Percentiles rank a stretch among this genome's conserved stretches.
These are phyloP conservation scores for Talaromyces sp. DNA, from an alignment of 2,329 filamentous ascomycete species.

Conservation along the genomic window DNA sequence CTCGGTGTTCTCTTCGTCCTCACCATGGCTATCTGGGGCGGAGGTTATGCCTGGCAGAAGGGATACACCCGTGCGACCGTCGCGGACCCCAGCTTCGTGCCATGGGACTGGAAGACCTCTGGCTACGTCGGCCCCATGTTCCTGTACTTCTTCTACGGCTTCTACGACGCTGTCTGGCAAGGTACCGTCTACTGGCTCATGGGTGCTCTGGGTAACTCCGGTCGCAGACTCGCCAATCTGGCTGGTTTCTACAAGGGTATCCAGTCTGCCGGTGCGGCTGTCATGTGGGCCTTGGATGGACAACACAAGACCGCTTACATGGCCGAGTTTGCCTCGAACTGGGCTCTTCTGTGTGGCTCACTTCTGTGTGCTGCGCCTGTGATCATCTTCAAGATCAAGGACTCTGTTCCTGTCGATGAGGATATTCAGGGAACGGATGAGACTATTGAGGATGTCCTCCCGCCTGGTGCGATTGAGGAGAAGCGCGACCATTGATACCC, in stretches of 20 bases:
- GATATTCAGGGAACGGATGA: constrained; percentile 82
- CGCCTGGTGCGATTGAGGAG: constrained; percentile 17
- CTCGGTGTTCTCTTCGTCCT: constrained; percentile 64
- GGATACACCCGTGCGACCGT: constrained; percentile 53
- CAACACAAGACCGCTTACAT: constrained; percentile 62
- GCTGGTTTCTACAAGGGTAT: constrained; percentile 87
- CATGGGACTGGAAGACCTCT: constrained; percentile 66
- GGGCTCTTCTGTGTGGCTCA: constrained; percentile 69
- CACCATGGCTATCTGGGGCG: constrained; percentile 79
- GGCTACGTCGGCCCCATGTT: constrained; percentile 79
- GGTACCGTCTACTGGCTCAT: constrained; percentile 92
- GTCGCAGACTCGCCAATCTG: constrained; percentile 85
- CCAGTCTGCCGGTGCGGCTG: constrained; percentile 77
- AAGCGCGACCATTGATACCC: constrained; percentile 1
- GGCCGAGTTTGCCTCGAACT: constrained; percentile 70
- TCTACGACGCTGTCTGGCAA: constrained; percentile 88
- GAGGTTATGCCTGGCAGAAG: constrained; percentile 74
- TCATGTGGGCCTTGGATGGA: constrained; percentile 61
- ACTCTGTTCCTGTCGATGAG: constrained; percentile 73
- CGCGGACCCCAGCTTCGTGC: constrained; percentile 16
- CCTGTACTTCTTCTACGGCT: constrained; percentile 84
- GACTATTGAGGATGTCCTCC: constrained; percentile 69
- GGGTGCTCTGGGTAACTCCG: constrained; percentile 87
- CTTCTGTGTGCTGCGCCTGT: constrained; percentile 75
- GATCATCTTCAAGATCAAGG: constrained; percentile 74